phyloP scores from a whole-genome alignment of 2,329 filamentous ascomycete genomes.

The Sporothrix brunneoviolacea region DNA sequence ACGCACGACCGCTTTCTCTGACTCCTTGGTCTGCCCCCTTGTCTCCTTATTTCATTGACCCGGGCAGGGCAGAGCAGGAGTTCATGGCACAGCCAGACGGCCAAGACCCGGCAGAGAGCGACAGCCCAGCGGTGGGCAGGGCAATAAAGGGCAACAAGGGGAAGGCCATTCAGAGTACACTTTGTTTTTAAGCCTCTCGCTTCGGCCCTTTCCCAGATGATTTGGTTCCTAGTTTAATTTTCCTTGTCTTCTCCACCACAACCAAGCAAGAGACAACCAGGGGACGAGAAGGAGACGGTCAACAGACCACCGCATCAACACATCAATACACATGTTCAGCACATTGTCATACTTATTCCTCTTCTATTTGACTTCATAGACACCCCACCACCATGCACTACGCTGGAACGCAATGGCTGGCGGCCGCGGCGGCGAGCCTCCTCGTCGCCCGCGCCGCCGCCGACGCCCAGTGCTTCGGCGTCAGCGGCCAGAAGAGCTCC shows the following conservation, averaged over 20 bases:
- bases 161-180: not conserved
- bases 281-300: too few species aligned
- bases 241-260: not conserved
- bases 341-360: not conserved
- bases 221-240: too few species aligned
- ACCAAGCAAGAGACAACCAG: not conserved
- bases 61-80: not conserved
- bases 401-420: too few species aligned
- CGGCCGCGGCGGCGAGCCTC: too few species aligned
- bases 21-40: too few species aligned
- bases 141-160: not conserved
- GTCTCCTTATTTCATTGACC: not conserved
- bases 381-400: too few species aligned
- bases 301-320: not conserved
- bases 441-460: not conserved
- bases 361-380: too few species aligned
- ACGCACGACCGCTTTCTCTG: too few species aligned
- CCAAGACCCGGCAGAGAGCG: not conserved
- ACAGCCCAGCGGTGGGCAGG: too few species aligned
- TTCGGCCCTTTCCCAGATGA: not conserved
- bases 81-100: not conserved
- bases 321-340: not conserved
- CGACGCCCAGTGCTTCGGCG: conserved; percentile 18
- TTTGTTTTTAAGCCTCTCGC: not conserved
- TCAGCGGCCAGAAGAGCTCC: conserved; percentile 19